Evolutionary conservation across 331 rosid species (phyloP), one percentile per base, ranked within the genome.

Genomic region (Ulmus americana): DNA sequence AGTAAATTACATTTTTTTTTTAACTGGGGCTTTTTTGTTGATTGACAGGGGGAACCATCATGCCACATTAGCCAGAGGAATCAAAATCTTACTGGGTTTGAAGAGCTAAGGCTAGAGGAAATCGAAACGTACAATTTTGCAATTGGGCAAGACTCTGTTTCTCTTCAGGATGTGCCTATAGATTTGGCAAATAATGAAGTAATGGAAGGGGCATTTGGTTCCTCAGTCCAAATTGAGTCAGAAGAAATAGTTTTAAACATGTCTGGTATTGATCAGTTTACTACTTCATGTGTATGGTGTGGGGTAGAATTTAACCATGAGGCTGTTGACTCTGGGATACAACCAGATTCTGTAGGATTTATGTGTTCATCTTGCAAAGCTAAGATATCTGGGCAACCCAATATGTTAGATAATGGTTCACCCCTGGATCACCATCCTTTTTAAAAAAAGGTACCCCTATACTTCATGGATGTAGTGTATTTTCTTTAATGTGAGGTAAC

Each of bases 321-420:
- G 57, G 76, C 82, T 67, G 79, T 68, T 56, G 88, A 70, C 70
- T 77, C 84, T 53, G 94, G 83, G 65, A 69, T 88, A 59, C 94
- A 83, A 57, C 68, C 88, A 6, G 94, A 83, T 80, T 85, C 96
- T 7, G 90, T 88, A 4, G 96, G 90, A 62, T 85, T 85, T 74
- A 85, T 88, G 85, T 88, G 96, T 81, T 81, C 84, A 35, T 70
- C 76, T 55, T 88, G 90, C 79, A 88, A 88, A 72, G 83, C 79
- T 48, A 88, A 74, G 70, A 83, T 80, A 55, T 83, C 96, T 62
- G 88, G 90, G 77, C 85, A 82, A 51, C 62, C 81, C 55, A 71
- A 68, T 79, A 87, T 75, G 61, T 65, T 77, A 60, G 82, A 67
- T 40, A 45, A 79, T 63, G 77, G 79, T 60, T 72, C 80, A 47